Percentiles rank a stretch among this genome's conserved stretches.
Evolutionary conservation across 208 protist genomes (phyloP).

Genomic region (Acanthamoeba culbertsoni): DNA sequence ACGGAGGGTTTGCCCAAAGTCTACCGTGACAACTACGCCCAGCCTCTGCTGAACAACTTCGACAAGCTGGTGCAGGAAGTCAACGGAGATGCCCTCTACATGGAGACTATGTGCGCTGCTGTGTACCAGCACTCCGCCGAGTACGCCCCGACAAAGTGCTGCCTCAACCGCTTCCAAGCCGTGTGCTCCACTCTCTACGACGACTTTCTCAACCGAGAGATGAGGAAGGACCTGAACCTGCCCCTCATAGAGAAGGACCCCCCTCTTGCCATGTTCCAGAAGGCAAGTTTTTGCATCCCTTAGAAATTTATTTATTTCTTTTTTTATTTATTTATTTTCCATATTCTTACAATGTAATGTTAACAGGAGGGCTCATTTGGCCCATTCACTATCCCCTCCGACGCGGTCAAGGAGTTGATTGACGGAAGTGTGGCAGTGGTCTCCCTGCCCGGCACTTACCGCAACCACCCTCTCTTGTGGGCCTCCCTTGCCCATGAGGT

Average conservation of each 20-base stretch:
- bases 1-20: background rate
- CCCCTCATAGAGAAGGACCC: background rate
- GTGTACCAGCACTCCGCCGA: background rate
- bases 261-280: background rate
- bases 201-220: background rate
- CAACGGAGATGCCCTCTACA: background rate
- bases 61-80: background rate
- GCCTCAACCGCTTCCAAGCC: background rate
- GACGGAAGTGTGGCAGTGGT: background rate
- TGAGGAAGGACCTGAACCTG: background rate
- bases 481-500: background rate
- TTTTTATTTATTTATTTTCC: too few species aligned
- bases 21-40: background rate
- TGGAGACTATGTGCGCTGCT: background rate
- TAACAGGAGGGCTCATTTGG: background rate
- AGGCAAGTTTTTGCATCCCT: background rate
- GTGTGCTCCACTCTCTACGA: background rate
- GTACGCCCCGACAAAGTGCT: background rate
- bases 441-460: background rate
- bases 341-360: too few species aligned
- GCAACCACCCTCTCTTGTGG: background rate
- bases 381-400: background rate
- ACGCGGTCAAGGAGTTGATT: background rate
- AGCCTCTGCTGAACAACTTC: background rate
- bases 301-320: too few species aligned